Base-by-base conservation (phyloP, 352 stramenopile species). In the Globisporangium paroecandrum region DNA sequence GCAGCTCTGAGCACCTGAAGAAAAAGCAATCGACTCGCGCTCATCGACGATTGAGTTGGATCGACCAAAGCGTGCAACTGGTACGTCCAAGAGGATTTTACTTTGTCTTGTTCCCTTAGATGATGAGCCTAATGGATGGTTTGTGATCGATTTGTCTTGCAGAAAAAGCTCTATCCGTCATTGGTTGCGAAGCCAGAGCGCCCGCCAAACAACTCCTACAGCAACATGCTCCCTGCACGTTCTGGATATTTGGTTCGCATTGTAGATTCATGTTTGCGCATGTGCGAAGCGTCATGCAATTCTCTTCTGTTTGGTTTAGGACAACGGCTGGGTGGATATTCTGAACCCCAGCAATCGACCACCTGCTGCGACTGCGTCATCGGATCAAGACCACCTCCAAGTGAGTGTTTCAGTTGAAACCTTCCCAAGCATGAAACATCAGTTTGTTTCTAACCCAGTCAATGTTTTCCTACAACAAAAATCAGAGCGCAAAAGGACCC, bases 151-250 rank as follows among this genome's bases (percentile, higher is more conserved):
- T 32, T 32, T 64, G 24, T 32, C 51, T 2, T 65, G 25, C 51
- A 91, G 81, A 84, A 81, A 62, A 89, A 89, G 60, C 59, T 85
- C 2, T 73, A 87, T 64, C 77, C 81, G 2, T 78, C 75, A 49
- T 69, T 89, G 32, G 67, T 89, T 51, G 69, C 79, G 20, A 79
- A 83, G 38, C 86, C 82, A 2, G 86, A 94, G 41, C 84, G 86
- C 24, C 86, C 86, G 15, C 86, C 86, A 7, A 91, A 89, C 59
- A 54, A 87, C 61, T 94, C 85, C 0, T 94, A 93, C 75, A 93
- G 69, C 65, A 82, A 82, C 8, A 91, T 93, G 80, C 64, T 69
- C 15, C 79, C 85, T n/a, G 87, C 92, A 67, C 59, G 82, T 79
- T 47, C 41, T 47, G 4, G 22, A 24, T 20, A 43, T 62, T 63